Conservation (phyloP, 2,329 filamentous ascomycete genomes). For the Aspergillus candidus region DNA sequence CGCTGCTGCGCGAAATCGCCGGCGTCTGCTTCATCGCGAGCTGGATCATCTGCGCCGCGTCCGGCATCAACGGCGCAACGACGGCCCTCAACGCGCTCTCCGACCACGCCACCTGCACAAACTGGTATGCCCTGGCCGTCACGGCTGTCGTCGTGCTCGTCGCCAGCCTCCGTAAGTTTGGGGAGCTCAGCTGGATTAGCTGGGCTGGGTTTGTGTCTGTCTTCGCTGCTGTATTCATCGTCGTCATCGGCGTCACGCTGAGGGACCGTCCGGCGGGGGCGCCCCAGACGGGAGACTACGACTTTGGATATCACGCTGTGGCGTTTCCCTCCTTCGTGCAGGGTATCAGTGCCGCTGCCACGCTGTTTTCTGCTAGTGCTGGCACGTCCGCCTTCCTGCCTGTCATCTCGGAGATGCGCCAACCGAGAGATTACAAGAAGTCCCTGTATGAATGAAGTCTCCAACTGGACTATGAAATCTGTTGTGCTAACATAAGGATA, state of each 20-base stretch:
- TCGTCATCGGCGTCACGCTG: conserved; percentile 54
- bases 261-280: conserved; percentile 54
- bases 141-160: conserved; percentile 35
- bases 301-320: conserved; percentile 53
- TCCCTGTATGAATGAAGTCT: conserved; percentile 40
- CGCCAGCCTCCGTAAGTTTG: conserved; percentile 45
- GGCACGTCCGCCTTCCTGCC: conserved; percentile 56
- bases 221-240: conserved; percentile 52
- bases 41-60: background rate
- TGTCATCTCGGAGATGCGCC: conserved; percentile 58
- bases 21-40: background rate
- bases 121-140: conserved; percentile 47
- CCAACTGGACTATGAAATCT: conserved; percentile 40
- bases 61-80: background rate
- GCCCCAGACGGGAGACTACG: conserved; percentile 51
- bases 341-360: conserved; percentile 51
- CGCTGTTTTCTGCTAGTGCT: conserved; percentile 54
- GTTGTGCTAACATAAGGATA: conserved; percentile 49
- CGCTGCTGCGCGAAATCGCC: background rate
- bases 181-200: conserved; percentile 55
- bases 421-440: conserved; percentile 53
- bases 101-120: conserved; percentile 51
- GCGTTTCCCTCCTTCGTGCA: conserved; percentile 51
- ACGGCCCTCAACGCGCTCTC: conserved; percentile 49
- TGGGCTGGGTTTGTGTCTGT: conserved; percentile 55